phyloP scores from a whole-genome alignment of 768 basidiomycete genomes.

The Boletus subcaerulescens region DNA sequence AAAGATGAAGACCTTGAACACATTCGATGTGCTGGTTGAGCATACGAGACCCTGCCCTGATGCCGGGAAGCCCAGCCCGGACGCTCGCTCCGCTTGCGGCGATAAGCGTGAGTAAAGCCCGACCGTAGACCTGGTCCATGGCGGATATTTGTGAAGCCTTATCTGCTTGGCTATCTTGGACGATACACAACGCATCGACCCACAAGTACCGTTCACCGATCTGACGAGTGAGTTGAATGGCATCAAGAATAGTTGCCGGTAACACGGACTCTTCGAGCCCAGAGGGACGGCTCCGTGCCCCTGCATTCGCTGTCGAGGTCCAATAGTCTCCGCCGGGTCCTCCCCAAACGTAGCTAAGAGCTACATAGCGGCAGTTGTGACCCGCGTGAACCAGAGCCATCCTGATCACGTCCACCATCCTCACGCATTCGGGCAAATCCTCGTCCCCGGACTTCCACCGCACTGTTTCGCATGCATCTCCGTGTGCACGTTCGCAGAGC shows the following conservation, averaged over 20 bases:
- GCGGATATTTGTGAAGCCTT: conserved; percentile 13
- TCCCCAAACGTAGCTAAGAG: conserved; percentile 21
- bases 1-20: conserved; percentile 22
- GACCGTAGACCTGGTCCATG: conserved; percentile 21
- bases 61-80: conserved; percentile 11
- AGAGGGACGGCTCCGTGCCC: background rate
- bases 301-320: conserved; percentile 4
- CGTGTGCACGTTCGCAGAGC: conserved; percentile 17
- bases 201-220: conserved; percentile 25
- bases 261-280: background rate
- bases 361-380: conserved; percentile 10
- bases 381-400: conserved; percentile 10
- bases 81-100: conserved; percentile 16
- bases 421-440: conserved; percentile 9
- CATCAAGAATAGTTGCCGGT: conserved; percentile 17
- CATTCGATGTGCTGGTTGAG: conserved; percentile 14
- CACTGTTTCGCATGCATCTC: conserved; percentile 6
- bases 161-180: conserved; percentile 21
- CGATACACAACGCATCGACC: conserved; percentile 25
- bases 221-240: conserved; percentile 15
- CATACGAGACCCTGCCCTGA: conserved; percentile 8
- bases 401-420: conserved; percentile 12
- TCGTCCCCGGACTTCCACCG: conserved; percentile 8
- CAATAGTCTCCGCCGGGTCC: conserved; percentile 4
- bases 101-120: conserved; percentile 16